Evolutionary conservation across 176 grass and related monocot genomes (phyloP), one percentile per base, ranked within the genome.

Genomic region (Phoenix roebelenii): DNA sequence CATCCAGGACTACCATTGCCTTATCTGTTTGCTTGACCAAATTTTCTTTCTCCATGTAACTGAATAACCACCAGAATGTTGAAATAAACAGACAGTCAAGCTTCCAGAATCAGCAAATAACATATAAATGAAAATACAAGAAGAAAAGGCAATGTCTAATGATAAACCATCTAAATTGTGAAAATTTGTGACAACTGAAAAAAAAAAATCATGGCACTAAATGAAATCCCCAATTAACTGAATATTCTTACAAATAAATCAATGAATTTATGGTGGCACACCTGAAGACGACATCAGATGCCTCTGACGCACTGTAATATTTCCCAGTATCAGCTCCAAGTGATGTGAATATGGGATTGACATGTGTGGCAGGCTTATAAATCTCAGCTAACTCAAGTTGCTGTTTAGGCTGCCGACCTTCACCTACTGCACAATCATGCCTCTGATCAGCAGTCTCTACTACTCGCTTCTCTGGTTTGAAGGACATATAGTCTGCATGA

Each of bases 11-110:
- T 63, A 96, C 75, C 64, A 74, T 77, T 72, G 92, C 70, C 71
- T 75, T 88, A 30, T 91, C 63, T 62, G 77, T 80, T 52, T 63
- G 83, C 71, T 96, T 90, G 52, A 96, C 87, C 58, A 96, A 75
- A 85, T 88, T 96, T 82, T 90, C 92, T 61, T 96, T 96, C 72
- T 96, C 92, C 5, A 96, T 58, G 55, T 96, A 96, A 51, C 92
- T 96, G 74, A 57, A 69, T 55, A 12, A 1, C 1, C 35, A 44
- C 10, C 35, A 44, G 35, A 12, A 44, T 44, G 12, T 44, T 44
- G 35, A 44, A 44, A 44, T 44, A 44, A 44, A 44, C 5, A 6
- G 35, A 44, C 35, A 44, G 35, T 12, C 7, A 14, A 14, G 9
- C 10, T 44, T 44, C 35, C 10, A 44, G 10, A 66, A 57, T 26